Evolutionary conservation across 2,329 filamentous ascomycete genomes (phyloP).

Genomic region (Neopestalotiopsis sp.): DNA sequence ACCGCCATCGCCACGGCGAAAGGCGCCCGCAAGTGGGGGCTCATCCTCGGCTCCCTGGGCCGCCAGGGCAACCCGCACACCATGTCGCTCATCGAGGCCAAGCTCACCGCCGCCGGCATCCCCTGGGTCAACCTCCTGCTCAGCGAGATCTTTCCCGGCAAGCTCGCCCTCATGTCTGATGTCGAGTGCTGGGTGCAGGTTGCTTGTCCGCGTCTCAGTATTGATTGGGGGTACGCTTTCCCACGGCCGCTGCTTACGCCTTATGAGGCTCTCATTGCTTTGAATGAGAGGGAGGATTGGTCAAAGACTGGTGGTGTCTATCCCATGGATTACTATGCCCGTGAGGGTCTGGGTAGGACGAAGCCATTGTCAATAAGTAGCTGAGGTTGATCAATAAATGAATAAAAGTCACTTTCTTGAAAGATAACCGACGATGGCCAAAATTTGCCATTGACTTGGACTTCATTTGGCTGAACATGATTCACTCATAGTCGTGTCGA

Average conservation of each 20-base stretch:
- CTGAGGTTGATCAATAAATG: conserved; percentile 16
- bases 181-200: conserved; percentile 99
- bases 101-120: conserved; percentile 73
- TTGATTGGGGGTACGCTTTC: conserved; percentile 99
- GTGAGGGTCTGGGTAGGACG: conserved; percentile 85
- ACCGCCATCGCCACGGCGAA: conserved; percentile 79
- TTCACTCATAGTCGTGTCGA: too few species aligned
- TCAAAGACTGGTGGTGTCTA: conserved; percentile 67
- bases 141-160: conserved; percentile 95
- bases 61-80: conserved; percentile 96
- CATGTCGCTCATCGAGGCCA: conserved; percentile 81
- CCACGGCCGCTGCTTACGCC: conserved; percentile 86
- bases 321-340: conserved; percentile 98
- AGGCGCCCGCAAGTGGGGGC: conserved; percentile 85
- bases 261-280: conserved; percentile 91
- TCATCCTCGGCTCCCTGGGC: conserved; percentile 91
- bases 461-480: too few species aligned
- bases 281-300: conserved; percentile 81
- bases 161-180: conserved; percentile 89
- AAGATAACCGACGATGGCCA: not conserved
- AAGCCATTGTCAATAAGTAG: conserved; percentile 43
- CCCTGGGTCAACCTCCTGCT: conserved; percentile 85
- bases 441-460: not conserved
- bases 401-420: not conserved
- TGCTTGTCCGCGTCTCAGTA: conserved; percentile 93